A percentile compares a stretch with the other conserved stretches of the same genome.
Evolutionary conservation across 2,329 filamentous ascomycete genomes (phyloP).

Genomic region (Fusarium tupiense): DNA sequence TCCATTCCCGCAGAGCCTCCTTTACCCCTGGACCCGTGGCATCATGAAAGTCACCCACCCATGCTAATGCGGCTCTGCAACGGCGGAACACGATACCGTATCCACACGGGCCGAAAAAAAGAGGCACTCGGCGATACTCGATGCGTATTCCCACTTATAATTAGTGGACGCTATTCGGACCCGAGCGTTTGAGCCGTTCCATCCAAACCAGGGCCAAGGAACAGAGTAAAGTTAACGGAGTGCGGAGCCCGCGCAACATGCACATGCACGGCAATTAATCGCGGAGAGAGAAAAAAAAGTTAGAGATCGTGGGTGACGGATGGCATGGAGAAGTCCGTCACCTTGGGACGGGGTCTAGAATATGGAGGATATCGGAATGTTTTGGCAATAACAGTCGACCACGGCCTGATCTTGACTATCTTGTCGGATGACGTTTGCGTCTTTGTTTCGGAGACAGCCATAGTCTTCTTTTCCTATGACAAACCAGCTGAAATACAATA

Average conservation of each 20-base stretch:
- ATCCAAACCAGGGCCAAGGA: neutral
- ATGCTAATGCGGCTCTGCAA: constrained; percentile 32
- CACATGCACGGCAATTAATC: constrained; percentile 14
- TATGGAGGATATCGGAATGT: constrained; percentile 12
- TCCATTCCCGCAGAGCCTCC: constrained; percentile 21
- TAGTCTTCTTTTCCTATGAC: neutral
- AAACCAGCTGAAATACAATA: neutral
- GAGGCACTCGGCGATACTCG: constrained; percentile 27
- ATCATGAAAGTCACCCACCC: neutral
- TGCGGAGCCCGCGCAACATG: neutral
- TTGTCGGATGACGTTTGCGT: constrained; percentile 12
- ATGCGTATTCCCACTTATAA: constrained; percentile 6
- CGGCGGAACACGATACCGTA: constrained; percentile 15
- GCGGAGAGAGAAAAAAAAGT: constrained; percentile 1
- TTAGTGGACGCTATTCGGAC: constrained; percentile 20
- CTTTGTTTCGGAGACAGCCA: neutral
- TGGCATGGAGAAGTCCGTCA: constrained; percentile 5
- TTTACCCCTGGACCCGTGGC: constrained; percentile 19
- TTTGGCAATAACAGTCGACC: constrained; percentile 9
- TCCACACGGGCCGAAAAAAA: constrained; percentile 29
- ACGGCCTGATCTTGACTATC: constrained; percentile 8
- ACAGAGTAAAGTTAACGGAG: constrained; percentile 9
- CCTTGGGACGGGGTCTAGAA: constrained; percentile 16
- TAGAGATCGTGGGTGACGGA: constrained; percentile 21
- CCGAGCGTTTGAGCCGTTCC: constrained; percentile 18